Evolutionary conservation across 2,329 filamentous ascomycete species (phyloP).

Genomic region (Lithohypha guttulata): DNA sequence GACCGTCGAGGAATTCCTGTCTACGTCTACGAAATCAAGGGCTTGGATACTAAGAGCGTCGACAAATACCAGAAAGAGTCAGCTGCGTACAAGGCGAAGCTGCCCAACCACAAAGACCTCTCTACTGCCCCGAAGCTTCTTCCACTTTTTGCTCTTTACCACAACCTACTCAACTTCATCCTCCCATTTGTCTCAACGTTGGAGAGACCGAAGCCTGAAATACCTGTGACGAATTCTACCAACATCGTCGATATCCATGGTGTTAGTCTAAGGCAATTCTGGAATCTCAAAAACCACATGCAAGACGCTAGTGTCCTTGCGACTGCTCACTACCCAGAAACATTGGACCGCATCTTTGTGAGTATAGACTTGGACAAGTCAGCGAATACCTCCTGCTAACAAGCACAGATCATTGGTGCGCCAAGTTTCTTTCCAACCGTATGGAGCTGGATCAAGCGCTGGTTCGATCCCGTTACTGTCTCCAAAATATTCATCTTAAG

Average conservation of each 20-base stretch:
- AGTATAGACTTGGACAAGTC: slow-evolving; percentile 18
- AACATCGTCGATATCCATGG: slow-evolving; percentile 90
- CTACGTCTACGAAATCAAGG: slow-evolving; percentile 78
- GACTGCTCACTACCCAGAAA: slow-evolving; percentile 91
- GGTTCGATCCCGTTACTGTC: slow-evolving; percentile 85
- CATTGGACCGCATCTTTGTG: slow-evolving; percentile 68
- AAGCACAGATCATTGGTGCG: slow-evolving; percentile 64
- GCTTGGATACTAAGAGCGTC: slow-evolving; percentile 73
- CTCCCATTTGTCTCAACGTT: slow-evolving; percentile 76
- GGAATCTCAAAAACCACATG: slow-evolving; percentile 90
- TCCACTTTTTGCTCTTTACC: slow-evolving; percentile 83
- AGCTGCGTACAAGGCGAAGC: slow-evolving; percentile 23
- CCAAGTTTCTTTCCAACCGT: slow-evolving; percentile 80
- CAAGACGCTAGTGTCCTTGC: slow-evolving; percentile 80
- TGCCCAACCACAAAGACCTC: slow-evolving; percentile 45
- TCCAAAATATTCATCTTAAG: slow-evolving; percentile 92
- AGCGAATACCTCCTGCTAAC: slow-evolving; percentile 7
- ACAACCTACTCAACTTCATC: slow-evolving; percentile 79
- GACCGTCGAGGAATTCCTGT: slow-evolving; percentile 86
- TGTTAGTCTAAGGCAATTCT: slow-evolving; percentile 85
- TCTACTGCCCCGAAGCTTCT: slow-evolving; percentile 59
- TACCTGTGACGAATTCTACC: slow-evolving; percentile 83
- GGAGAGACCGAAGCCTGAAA: slow-evolving; percentile 60
- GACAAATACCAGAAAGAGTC: slow-evolving; percentile 61
- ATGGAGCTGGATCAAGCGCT: slow-evolving; percentile 78